A percentile compares a stretch with the other conserved stretches of the same genome.
Conservation (phyloP, 345 rosid species). For the Moringa oleifera region DNA sequence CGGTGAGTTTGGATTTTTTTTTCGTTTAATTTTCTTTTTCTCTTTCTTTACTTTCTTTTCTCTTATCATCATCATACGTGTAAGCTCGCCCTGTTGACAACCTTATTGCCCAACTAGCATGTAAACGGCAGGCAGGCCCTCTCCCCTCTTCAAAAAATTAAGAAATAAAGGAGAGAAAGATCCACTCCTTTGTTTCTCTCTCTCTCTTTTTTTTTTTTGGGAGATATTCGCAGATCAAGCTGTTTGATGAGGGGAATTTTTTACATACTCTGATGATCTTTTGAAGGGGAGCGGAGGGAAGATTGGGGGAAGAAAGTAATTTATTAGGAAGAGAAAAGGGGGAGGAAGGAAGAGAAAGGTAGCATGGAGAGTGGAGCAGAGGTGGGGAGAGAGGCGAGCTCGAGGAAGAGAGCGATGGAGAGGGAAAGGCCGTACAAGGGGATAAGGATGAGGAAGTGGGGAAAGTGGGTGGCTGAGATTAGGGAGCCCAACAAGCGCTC, state of each 20-base stretch:
- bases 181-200: constrained; percentile 12
- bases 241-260: not conserved
- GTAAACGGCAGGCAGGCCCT: not conserved
- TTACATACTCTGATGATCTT: not conserved
- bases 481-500: constrained; percentile 95
- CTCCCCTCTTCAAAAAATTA: not conserved
- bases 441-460: constrained; percentile 99
- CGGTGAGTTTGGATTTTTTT: constrained; percentile 74
- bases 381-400: constrained; percentile 21
- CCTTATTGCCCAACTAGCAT: not conserved
- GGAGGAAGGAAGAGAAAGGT: not conserved
- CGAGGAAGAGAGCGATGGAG: constrained; percentile 33
- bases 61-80: constrained; percentile 30
- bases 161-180: too few species aligned
- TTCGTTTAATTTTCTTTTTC: not conserved
- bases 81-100: constrained; percentile 15
- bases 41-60: not conserved
- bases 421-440: constrained; percentile 73
- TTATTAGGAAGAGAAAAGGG: too few species aligned
- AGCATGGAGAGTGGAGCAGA: constrained; percentile 36
- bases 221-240: not conserved
- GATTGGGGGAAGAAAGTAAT: constrained; percentile 1
- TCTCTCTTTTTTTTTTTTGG: constrained; percentile 17
- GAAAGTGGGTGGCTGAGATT: constrained; percentile 99
- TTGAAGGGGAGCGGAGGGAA: constrained; percentile 8